Evolutionary conservation across 352 stramenopile genomes (phyloP), one percentile per base, ranked within the genome.

Genomic region (Pythium aquatile): DNA sequence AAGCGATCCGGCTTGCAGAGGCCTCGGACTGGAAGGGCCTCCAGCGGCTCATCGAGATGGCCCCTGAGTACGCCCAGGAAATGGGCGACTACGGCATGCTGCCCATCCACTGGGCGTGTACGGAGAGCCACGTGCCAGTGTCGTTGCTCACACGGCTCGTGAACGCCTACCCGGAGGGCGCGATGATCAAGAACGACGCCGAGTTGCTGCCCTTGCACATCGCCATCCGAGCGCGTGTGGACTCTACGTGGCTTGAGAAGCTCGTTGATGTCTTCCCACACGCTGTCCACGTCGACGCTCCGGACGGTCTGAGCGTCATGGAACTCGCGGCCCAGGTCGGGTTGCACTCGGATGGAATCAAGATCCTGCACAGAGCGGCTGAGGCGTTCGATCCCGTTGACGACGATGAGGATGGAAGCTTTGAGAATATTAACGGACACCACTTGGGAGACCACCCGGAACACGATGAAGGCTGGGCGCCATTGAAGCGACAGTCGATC

Each of bases 21-120:
- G 83, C 80, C 30, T 91, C 79, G 24, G 83, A 94, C 70, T 94
- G 85, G 85, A 77, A 81, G 28, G 76, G 71, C 0, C 78, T 94
- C 24, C 77, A 87, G 69, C 73, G 73, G 1, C 66, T 94, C 3
- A 68, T 94, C 48, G 79, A 90, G 57, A 73, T 79, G 28, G 61
- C 75, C 8, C 79, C 83, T 4, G 59, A 69, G 35, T 69, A 71
- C 56, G 85, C 83, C 7, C 66, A 75, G 17, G 73, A 85, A 40
- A 55, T 68, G 20, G 85, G 80, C n/a, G 81, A 91, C 57, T 89
- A 93, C 63, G 82, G 69, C 66, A 93, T 94, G 85, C 77, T 93
- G n/a, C 83, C 85, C 6, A 71, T 94, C 40, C 85, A 94, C 58
- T 94, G 85, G 85, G 83, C 75, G 10, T 93, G 82, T 66, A 92